These are phyloP conservation scores for Pseudoneurospora amorphoporcata DNA, from an alignment of 495 filamentous ascomycete genomes.

Conservation along the genomic window DNA sequence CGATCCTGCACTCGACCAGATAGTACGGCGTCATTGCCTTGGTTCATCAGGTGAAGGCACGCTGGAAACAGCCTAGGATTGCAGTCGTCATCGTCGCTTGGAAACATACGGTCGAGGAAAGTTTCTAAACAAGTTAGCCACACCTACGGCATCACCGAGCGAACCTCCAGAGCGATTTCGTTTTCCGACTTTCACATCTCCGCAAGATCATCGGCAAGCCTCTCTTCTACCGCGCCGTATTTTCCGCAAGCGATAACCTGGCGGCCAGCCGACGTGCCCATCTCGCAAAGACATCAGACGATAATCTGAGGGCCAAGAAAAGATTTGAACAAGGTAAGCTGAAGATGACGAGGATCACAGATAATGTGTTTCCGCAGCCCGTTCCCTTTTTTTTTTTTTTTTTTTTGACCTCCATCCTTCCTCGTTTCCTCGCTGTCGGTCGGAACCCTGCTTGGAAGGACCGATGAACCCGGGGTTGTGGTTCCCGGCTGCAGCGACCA, in stretches of 20 bases:
- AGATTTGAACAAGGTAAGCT: not conserved
- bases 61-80: conserved; percentile 1
- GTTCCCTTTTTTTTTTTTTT: not conserved
- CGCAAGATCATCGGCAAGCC: not conserved
- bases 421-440: not conserved
- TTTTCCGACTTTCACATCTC: not conserved
- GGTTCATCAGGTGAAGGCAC: conserved; percentile 4
- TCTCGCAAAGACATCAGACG: not conserved
- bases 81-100: not conserved
- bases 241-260: not conserved
- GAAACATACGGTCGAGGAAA: not conserved
- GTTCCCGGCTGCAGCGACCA: conserved; percentile 9
- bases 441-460: not conserved
- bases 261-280: not conserved
- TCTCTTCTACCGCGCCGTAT: not conserved
- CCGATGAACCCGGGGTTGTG: conserved; percentile 5
- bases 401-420: not conserved
- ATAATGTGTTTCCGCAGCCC: not conserved
- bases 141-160: not conserved
- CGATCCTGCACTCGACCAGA: conserved; percentile 14
- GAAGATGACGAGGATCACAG: not conserved
- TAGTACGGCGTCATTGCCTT: conserved; percentile 15
- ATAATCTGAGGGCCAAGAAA: not conserved
- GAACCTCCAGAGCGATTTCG: not conserved
- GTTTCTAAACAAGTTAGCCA: not conserved